phyloP scores from a whole-genome alignment of 2,329 filamentous ascomycete genomes.

The Fonsecaea pugnacius region DNA sequence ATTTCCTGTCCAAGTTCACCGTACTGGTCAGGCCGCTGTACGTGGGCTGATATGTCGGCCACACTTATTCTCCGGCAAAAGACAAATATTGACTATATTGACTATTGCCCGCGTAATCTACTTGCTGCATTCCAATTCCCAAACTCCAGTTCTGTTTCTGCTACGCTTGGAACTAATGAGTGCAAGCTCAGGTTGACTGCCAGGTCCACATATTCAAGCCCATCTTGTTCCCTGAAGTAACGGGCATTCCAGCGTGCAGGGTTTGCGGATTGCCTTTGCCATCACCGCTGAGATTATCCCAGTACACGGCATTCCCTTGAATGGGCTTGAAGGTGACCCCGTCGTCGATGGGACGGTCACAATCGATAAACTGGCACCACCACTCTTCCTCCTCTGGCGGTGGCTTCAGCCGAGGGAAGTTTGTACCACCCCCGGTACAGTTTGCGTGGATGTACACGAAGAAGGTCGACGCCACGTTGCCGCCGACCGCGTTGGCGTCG shows the following conservation, averaged over 20 bases:
- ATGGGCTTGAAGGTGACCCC: conserved; percentile 10
- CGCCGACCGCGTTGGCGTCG: conserved; percentile 3
- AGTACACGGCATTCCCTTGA: conserved; percentile 4
- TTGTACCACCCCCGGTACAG: conserved; percentile 5
- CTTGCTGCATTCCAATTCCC: background rate
- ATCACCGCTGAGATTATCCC: background rate
- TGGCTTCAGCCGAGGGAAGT: background rate
- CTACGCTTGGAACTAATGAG: background rate
- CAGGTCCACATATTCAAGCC: conserved; percentile 11
- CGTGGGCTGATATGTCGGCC: background rate
- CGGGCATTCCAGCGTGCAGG: conserved; percentile 1
- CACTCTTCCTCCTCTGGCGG: conserved; percentile 5
- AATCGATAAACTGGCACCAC: conserved; percentile 13
- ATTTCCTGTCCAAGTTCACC: background rate
- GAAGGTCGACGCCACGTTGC: conserved; percentile 5
- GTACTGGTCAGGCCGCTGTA: background rate
- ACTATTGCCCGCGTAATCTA: background rate
- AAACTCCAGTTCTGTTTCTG: background rate
- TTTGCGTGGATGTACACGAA: conserved; percentile 10
- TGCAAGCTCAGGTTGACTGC: background rate
- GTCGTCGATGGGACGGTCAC: conserved; percentile 4
- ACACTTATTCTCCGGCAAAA: background rate
- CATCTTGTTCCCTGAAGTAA: conserved; percentile 10
- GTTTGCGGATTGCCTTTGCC: background rate
- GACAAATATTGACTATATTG: background rate